These are phyloP conservation scores for Stephania cephalantha DNA, from an alignment of 164 flowering plant species.

Conservation along the genomic window DNA sequence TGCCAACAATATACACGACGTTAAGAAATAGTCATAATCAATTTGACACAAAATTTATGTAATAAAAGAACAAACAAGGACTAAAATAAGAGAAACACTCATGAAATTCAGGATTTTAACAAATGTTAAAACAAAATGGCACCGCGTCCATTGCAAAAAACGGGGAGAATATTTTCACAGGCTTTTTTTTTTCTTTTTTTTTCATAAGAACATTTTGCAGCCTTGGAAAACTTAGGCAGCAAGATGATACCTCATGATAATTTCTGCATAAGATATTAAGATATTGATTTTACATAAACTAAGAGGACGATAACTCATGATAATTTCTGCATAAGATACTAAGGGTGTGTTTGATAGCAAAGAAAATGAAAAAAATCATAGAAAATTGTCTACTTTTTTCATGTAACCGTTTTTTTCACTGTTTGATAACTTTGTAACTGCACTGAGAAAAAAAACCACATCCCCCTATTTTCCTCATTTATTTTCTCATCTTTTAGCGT, in stretches of 20 bases:
- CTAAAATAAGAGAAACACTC: not conserved
- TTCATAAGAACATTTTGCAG: no score
- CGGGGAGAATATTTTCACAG: not conserved
- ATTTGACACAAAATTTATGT: not conserved
- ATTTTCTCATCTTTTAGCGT: no score
- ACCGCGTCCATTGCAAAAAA: conserved; percentile 1
- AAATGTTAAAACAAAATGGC: not conserved
- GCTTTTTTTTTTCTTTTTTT: not conserved
- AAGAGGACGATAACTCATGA: not conserved
- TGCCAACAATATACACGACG: conserved; percentile 29
- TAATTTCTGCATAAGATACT: not conserved
- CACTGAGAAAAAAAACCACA: no score
- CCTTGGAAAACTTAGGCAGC: no score
- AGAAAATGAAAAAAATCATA: no score
- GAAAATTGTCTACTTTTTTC: no score
- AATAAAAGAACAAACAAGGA: not conserved
- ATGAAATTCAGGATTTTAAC: not conserved
- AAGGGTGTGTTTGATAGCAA: no score
- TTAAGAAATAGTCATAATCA: not conserved
- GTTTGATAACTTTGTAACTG: no score
- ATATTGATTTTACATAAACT: not conserved
- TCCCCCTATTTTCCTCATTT: no score
- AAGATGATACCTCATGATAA: not conserved
- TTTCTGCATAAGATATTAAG: not conserved
- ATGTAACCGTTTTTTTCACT: no score